phyloP scores from a whole-genome alignment of 2,329 filamentous ascomycete species.

The Botrytis porri region DNA sequence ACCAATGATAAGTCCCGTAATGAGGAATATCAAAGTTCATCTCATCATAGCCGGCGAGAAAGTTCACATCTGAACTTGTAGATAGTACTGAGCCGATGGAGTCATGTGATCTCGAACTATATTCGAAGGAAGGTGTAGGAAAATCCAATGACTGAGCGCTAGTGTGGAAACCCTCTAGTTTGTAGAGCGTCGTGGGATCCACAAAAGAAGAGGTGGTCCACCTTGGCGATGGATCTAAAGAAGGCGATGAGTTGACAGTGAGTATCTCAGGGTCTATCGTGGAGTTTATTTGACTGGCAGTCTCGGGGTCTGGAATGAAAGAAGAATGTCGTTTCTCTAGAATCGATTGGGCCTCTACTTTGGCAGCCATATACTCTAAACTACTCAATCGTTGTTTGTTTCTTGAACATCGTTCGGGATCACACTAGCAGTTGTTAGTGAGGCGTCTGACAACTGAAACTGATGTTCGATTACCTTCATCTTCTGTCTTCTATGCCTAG shows the following conservation, averaged over 20 bases:
- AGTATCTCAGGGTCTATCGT: slow-evolving; percentile 1
- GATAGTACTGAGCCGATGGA: slow-evolving; percentile 16
- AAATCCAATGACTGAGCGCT: slow-evolving; percentile 16
- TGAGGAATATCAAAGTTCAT: slow-evolving; percentile 12
- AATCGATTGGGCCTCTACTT: neutral
- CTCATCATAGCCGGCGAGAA: slow-evolving; percentile 11
- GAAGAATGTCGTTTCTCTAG: slow-evolving; percentile 14
- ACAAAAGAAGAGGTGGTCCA: slow-evolving; percentile 14
- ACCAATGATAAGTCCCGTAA: slow-evolving; percentile 14
- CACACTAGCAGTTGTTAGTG: slow-evolving; percentile 15
- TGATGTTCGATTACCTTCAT: slow-evolving; percentile 23
- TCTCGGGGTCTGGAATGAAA: slow-evolving; percentile 11
- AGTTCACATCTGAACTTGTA: slow-evolving; percentile 13
- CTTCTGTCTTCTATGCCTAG: slow-evolving; percentile 23
- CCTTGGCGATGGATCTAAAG: neutral
- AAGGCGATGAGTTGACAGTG: slow-evolving; percentile 2
- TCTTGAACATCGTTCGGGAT: slow-evolving; percentile 19
- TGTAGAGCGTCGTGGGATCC: slow-evolving; percentile 16
- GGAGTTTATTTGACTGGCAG: neutral
- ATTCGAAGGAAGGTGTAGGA: slow-evolving; percentile 16
- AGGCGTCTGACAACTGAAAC: neutral
- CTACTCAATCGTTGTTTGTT: slow-evolving; percentile 19
- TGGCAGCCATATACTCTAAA: slow-evolving; percentile 13
- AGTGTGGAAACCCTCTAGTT: slow-evolving; percentile 16
- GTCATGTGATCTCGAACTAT: slow-evolving; percentile 18